phyloP scores from a whole-genome alignment of 176 grass and related monocot genomes.

The Eleusine coracana region DNA sequence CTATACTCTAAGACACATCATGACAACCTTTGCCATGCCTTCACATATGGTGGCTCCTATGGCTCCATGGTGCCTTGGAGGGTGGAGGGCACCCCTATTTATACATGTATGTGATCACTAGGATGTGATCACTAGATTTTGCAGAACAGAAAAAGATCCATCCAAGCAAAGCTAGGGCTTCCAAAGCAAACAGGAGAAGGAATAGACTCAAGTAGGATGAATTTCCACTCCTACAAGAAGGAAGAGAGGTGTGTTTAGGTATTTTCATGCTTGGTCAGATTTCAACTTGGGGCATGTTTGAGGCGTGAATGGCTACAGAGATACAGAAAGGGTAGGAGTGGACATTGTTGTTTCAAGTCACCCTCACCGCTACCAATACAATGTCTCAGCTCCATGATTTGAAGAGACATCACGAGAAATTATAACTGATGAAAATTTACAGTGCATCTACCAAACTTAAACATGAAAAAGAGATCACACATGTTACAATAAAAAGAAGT shows the following conservation, averaged over 20 bases:
- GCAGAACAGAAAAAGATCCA: neutral
- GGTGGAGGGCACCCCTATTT: too few relatives aligned
- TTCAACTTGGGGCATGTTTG: neutral
- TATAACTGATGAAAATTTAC: neutral
- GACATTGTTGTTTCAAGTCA: neutral
- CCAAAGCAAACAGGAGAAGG: slow-evolving; percentile 1
- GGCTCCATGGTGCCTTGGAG: too few relatives aligned
- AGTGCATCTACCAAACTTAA: neutral
- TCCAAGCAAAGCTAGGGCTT: neutral
- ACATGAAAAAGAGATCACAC: neutral
- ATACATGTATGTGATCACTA: too few relatives aligned
- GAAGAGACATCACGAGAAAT: neutral
- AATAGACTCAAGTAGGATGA: neutral
- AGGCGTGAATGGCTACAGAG: neutral
- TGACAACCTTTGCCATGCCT: too few relatives aligned
- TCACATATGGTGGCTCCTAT: too few relatives aligned
- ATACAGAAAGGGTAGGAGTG: neutral
- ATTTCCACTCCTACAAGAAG: neutral
- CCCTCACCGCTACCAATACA: neutral
- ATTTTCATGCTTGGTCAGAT: neutral
- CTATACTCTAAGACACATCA: too few relatives aligned
- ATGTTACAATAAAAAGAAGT: neutral
- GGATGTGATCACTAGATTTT: neutral
- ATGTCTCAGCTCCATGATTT: neutral
- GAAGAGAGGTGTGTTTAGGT: neutral